Conservation (phyloP, 1,284 basidiomycete genomes). For the Puccinia triticina region DNA sequence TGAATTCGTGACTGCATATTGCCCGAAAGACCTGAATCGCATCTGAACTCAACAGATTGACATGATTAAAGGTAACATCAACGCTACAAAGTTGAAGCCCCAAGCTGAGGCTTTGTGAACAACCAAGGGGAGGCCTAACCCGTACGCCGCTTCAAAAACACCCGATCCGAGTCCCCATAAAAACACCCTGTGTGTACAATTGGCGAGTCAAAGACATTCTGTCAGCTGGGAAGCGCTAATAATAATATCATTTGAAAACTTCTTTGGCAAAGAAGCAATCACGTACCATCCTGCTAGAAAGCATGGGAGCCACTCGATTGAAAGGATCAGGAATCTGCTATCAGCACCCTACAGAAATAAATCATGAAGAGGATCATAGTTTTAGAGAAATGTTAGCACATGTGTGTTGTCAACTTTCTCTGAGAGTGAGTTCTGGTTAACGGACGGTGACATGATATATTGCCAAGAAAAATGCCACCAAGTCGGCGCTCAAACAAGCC, state of each 20-base stretch:
- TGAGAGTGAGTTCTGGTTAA: not conserved
- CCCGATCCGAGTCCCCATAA: conserved; percentile 32
- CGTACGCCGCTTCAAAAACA: conserved; percentile 31
- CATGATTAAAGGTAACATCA: conserved; percentile 25
- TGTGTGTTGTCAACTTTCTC: not conserved
- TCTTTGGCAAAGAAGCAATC: not conserved
- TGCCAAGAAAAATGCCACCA: conserved; percentile 22
- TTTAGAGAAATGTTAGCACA: not conserved
- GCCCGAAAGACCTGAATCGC: not conserved
- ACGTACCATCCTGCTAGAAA: conserved; percentile 36
- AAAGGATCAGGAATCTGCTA: conserved; percentile 37
- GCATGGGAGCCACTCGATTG: conserved; percentile 40
- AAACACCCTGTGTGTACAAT: conserved; percentile 8
- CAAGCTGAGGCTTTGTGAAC: not conserved
- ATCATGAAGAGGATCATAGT: not conserved
- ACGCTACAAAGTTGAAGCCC: conserved; percentile 17
- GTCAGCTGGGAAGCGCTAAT: not conserved
- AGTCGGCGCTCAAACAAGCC: conserved; percentile 30
- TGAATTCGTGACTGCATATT: not conserved
- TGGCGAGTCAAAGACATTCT: not conserved
- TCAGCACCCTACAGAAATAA: conserved; percentile 14
- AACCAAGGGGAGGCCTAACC: not conserved
- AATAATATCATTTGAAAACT: not conserved
- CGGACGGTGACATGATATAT: conserved; percentile 21
- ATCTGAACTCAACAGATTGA: conserved; percentile 16